A percentile compares a stretch with the other conserved stretches of the same genome.
phyloP scores from a whole-genome alignment of 192 early-diverging fungal species.

The Rhizophagus prolifer region DNA sequence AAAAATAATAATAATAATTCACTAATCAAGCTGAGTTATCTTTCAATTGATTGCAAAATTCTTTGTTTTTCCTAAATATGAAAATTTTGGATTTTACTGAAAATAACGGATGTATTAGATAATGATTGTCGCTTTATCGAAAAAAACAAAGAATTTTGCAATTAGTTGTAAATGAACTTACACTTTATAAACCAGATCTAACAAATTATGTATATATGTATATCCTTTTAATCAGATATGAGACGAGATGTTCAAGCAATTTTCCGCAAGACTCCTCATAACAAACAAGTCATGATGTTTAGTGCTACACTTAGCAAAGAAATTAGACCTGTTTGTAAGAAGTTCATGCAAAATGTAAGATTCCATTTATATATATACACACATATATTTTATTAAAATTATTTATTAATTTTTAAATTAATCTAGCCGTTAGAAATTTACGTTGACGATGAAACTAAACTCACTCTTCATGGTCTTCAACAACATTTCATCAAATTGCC shows the following conservation, averaged over 20 bases:
- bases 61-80: not conserved
- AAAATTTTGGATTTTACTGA: no score
- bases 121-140: no score
- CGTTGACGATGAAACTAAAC: constrained; percentile 96
- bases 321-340: constrained; percentile 89
- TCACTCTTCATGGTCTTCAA: constrained; percentile 95
- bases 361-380: not conserved
- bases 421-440: constrained; percentile 90
- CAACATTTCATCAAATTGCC: constrained; percentile 88
- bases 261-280: constrained; percentile 89
- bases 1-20: not conserved
- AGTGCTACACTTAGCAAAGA: constrained; percentile 94
- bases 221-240: constrained; percentile 73
- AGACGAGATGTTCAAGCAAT: constrained; percentile 96
- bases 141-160: constrained; percentile 1
- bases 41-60: not conserved
- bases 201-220: not conserved
- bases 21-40: not conserved
- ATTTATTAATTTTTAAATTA: not conserved
- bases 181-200: not conserved
- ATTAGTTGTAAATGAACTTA: not conserved
- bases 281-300: constrained; percentile 99
- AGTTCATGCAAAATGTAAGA: constrained; percentile 92
- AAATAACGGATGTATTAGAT: no score
- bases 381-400: constrained; percentile 15